Percentiles rank a stretch among this genome's conserved stretches.
These are phyloP conservation scores for Arabidopsis arenosa DNA, from an alignment of 345 rosid species.

Conservation along the genomic window DNA sequence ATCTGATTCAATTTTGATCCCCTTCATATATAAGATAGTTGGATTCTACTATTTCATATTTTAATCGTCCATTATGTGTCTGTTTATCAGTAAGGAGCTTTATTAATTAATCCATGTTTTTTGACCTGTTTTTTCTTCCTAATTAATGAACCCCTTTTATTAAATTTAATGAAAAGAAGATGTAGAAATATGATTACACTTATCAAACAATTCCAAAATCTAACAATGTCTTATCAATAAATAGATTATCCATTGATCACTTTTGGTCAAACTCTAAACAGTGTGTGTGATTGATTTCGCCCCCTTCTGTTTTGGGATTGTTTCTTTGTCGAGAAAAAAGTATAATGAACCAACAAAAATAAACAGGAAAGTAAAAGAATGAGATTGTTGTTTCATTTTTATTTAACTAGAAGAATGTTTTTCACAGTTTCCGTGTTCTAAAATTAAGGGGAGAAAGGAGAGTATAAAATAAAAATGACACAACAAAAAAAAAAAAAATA, in stretches of 20 bases:
- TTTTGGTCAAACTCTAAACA: slow-evolving; percentile 37
- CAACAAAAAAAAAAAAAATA: too few relatives aligned
- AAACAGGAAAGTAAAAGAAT: slow-evolving; percentile 18
- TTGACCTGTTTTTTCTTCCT: slow-evolving; percentile 1
- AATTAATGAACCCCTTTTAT: background rate
- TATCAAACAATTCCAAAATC: slow-evolving; percentile 19
- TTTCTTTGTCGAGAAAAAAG: slow-evolving; percentile 27
- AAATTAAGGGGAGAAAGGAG: background rate
- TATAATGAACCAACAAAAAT: too few relatives aligned
- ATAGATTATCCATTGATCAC: slow-evolving; percentile 19
- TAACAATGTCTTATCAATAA: slow-evolving; percentile 19
- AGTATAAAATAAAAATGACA: background rate
- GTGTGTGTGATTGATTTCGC: slow-evolving; percentile 18
- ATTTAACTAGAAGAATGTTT: background rate
- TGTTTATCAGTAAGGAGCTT: background rate
- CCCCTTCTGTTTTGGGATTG: background rate
- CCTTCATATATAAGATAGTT: slow-evolving; percentile 33
- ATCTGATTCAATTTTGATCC: slow-evolving; percentile 41
- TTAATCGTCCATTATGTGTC: slow-evolving; percentile 29
- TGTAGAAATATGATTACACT: slow-evolving; percentile 1
- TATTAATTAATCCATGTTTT: slow-evolving; percentile 29
- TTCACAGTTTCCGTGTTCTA: slow-evolving; percentile 13
- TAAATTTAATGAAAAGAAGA: slow-evolving; percentile 17
- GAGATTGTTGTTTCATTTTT: background rate
- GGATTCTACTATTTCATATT: slow-evolving; percentile 41